Evolutionary conservation across 2,329 filamentous ascomycete genomes (phyloP), one percentile per base, ranked within the genome.

Genomic region (Chrysoporthe deuterocubensis): DNA sequence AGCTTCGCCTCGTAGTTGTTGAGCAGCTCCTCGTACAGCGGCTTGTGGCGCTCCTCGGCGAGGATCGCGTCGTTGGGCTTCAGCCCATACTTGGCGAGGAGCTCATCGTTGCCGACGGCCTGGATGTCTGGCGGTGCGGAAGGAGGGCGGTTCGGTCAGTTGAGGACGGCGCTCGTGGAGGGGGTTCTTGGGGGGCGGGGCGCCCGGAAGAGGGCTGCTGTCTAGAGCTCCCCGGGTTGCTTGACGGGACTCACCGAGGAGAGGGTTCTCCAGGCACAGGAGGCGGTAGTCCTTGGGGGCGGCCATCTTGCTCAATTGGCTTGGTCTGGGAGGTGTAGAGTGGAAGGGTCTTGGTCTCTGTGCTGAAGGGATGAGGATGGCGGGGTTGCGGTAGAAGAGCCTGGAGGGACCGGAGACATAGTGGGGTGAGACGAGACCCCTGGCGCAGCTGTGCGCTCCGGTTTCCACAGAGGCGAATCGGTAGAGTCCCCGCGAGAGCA

Each of bases 1-100:
- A 98, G 86, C 83, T 97, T 96, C 71, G 95, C 95, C 75, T 96
- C 89, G 83, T 90, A 93, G 87, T 96, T 95, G 82, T 92, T 91
- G 75, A 97, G 88, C 73, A 98, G 88, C 77, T 99, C 96, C 78
- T 98, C 94, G 81, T 94, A 99, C 77, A 99, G 87, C 58, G 87
- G 88, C 78, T 91, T 85, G 83, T 99, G 96, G 85, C 97, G 91
- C 78, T 93, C 89, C 81, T 97, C 93, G 67, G 95, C 95, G 70
- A 99, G 92, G 80, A 99, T 97, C 75, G 96, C 96, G 80, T 99
- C 95, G 84, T 99, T 97, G 80, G 91, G 87, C 86, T 99, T 97
- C 76, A 99, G 87, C 69, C 84, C 89, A 80, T 99, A 99, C 86
- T 97, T 97, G 74, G 94, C 84, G 70, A 99, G 92, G 66, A 98